Evolutionary conservation across 176 grass and related monocot species (phyloP).

Genomic region (Triticum timopheevii): DNA sequence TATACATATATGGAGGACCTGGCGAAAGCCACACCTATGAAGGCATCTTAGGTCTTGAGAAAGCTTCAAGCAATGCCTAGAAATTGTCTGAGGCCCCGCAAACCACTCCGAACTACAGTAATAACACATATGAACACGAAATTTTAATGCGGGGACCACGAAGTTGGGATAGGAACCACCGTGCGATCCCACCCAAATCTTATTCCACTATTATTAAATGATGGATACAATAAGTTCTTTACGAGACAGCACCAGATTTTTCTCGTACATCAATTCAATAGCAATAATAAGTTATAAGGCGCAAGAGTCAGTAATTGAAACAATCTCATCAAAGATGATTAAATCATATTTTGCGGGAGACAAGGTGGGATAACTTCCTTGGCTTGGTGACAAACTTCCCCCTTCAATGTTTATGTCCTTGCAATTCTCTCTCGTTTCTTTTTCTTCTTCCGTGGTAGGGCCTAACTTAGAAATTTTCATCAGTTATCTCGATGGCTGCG

Average conservation of each 20-base stretch:
- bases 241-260: not conserved
- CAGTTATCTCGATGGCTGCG: too few species aligned
- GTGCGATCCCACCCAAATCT: not conserved
- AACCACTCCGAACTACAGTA: not conserved
- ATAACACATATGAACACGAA: not conserved
- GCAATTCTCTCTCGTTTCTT: too few species aligned
- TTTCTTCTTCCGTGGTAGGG: too few species aligned
- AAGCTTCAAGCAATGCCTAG: not conserved
- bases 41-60: not conserved
- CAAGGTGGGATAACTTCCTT: too few species aligned
- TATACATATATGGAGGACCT: too few species aligned
- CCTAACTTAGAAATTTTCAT: too few species aligned
- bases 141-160: not conserved
- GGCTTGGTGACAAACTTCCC: too few species aligned
- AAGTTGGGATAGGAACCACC: not conserved
- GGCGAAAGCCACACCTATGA: too few species aligned
- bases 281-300: too few species aligned
- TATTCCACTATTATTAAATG: not conserved
- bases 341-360: not conserved
- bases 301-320: too few species aligned
- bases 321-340: not conserved
- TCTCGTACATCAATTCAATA: not conserved
- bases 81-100: not conserved
- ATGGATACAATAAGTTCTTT: not conserved
- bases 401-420: too few species aligned